A percentile compares a stretch with the other conserved stretches of the same genome.
phyloP scores from a whole-genome alignment of 208 protist species.

The Leishmania mexicana region DNA sequence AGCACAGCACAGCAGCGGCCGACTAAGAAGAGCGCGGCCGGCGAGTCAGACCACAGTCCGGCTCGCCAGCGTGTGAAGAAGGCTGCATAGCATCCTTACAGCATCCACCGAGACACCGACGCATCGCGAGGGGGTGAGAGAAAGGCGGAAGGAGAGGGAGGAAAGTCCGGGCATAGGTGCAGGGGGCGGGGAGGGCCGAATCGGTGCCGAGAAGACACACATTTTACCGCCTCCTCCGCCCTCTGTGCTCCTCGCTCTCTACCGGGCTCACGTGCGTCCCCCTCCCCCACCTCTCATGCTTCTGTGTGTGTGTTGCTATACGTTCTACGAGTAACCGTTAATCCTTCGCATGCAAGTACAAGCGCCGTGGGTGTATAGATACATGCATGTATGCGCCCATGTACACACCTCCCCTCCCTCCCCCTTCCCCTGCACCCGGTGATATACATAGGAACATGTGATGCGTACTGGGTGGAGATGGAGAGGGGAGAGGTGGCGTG shows the following conservation, averaged over 20 bases:
- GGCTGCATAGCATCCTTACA: background rate
- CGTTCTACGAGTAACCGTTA: background rate
- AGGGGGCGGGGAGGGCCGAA: background rate
- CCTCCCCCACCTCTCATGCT: no score
- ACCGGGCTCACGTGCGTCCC: background rate
- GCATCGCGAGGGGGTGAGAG: background rate
- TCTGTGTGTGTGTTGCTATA: background rate
- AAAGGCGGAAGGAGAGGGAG: no score
- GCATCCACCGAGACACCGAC: background rate
- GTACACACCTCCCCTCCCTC: no score
- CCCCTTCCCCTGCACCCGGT: background rate
- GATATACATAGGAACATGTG: background rate
- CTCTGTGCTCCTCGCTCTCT: background rate
- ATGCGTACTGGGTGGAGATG: background rate
- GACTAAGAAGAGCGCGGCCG: background rate
- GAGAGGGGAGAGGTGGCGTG: background rate
- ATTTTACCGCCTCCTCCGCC: background rate
- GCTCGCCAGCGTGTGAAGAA: slow-evolving; percentile 10
- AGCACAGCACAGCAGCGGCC: slow-evolving; percentile 6
- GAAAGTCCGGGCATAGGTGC: background rate
- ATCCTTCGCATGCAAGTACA: background rate
- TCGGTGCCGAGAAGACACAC: background rate
- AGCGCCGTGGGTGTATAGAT: background rate
- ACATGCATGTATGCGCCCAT: no score
- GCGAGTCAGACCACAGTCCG: background rate